phyloP scores from a whole-genome alignment of 495 filamentous ascomycete genomes.

The Hypoxylon fuscum region DNA sequence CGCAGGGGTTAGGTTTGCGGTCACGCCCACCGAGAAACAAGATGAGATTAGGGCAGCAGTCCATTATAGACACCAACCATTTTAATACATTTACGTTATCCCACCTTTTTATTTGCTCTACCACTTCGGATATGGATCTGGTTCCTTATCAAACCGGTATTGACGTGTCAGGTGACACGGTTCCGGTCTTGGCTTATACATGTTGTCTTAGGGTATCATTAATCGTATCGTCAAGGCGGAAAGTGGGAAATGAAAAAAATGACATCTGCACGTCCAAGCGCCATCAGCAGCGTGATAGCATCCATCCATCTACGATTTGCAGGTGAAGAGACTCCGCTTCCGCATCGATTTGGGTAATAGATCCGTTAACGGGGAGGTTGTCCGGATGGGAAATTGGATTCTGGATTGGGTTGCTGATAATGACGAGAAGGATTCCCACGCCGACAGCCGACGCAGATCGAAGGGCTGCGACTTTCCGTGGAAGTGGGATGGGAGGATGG shows the following conservation, averaged over 20 bases:
- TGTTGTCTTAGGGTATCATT: too few species aligned
- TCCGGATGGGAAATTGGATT: not conserved
- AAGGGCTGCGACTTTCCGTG: too few species aligned
- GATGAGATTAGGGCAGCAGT: constrained; percentile 11
- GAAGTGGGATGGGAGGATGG: too few species aligned
- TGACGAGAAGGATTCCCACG: constrained; percentile 23
- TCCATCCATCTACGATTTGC: constrained; percentile 11
- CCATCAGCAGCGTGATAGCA: not conserved
- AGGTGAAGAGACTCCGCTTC: constrained; percentile 24
- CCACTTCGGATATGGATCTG: constrained; percentile 15
- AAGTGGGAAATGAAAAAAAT: too few species aligned
- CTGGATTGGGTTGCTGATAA: too few species aligned
- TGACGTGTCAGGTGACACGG: constrained; percentile 33
- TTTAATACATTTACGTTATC: constrained; percentile 32
- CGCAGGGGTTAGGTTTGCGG: constrained; percentile 55
- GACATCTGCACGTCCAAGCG: constrained; percentile 17
- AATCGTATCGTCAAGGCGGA: constrained; percentile 14
- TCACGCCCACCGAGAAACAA: not conserved
- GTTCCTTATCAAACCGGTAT: constrained; percentile 16
- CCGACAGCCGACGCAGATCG: constrained; percentile 38
- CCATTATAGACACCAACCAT: constrained; percentile 18
- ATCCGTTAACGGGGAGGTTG: constrained; percentile 28
- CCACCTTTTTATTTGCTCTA: constrained; percentile 22
- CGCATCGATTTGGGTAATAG: constrained; percentile 33
- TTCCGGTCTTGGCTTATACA: constrained; percentile 27